phyloP scores from a whole-genome alignment of 208 protist genomes.

The Trypanosomatidae sp. region DNA sequence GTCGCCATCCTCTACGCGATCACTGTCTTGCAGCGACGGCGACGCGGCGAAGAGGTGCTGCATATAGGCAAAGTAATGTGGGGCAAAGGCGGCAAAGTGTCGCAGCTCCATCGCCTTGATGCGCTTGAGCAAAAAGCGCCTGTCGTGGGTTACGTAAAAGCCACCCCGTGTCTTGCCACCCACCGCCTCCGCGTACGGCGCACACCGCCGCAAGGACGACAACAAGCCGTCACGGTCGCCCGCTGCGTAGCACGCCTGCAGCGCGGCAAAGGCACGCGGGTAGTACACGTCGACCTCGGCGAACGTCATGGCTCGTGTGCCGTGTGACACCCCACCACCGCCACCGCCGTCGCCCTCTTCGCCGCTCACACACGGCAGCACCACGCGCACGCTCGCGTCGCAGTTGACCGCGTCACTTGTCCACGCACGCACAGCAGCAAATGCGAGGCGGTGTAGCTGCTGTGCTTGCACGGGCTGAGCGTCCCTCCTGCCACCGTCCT shows the following conservation, averaged over 20 bases:
- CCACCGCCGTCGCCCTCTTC: background rate
- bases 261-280: slow-evolving; percentile 27
- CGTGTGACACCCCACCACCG: background rate
- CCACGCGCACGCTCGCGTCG: background rate
- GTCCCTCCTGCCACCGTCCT: too few relatives aligned
- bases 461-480: background rate
- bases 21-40: background rate
- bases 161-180: slow-evolving; percentile 58
- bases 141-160: slow-evolving; percentile 59
- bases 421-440: too few relatives aligned
- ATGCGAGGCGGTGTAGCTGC: background rate
- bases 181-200: slow-evolving; percentile 15
- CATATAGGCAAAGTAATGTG: slow-evolving; percentile 54
- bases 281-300: slow-evolving; percentile 55
- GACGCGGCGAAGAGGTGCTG: slow-evolving; percentile 6
- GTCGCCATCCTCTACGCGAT: background rate
- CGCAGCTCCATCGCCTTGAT: slow-evolving; percentile 55
- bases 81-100: slow-evolving; percentile 38
- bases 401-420: background rate
- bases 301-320: too few relatives aligned
- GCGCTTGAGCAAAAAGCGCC: slow-evolving; percentile 52
- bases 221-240: slow-evolving; percentile 15
- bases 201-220: slow-evolving; percentile 34
- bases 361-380: background rate
- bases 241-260: slow-evolving; percentile 35